phyloP scores from a whole-genome alignment of 2,329 filamentous ascomycete species.

The Saccharata proteae region DNA sequence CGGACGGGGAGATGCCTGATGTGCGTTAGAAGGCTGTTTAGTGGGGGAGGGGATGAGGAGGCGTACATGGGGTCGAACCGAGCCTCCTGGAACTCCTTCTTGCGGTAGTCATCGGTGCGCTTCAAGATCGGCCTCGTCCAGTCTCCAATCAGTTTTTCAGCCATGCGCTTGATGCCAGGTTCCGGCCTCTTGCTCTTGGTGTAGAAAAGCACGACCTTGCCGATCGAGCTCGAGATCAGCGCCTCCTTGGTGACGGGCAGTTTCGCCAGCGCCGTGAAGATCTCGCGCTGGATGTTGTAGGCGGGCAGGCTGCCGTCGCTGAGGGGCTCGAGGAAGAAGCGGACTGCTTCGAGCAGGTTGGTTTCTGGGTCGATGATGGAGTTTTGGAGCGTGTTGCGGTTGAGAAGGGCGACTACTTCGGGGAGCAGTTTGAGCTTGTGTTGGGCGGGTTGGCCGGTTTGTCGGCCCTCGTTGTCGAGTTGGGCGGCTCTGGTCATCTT shows the following conservation, averaged over 20 bases:
- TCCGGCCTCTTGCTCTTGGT: constrained; percentile 89
- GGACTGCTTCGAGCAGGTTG: constrained; percentile 87
- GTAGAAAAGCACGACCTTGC: constrained; percentile 94
- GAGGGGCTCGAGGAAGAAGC: constrained; percentile 93
- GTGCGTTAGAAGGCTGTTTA: constrained; percentile 12
- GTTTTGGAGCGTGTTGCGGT: constrained; percentile 74
- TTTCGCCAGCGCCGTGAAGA: constrained; percentile 68
- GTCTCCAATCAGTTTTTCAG: constrained; percentile 82
- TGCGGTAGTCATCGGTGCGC: constrained; percentile 88
- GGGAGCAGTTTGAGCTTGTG: constrained; percentile 92
- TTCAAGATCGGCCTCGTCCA: constrained; percentile 94
- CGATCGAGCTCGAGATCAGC: constrained; percentile 81
- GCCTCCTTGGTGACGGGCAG: constrained; percentile 86
- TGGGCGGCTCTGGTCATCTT: constrained; percentile 86
- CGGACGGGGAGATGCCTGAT: constrained; percentile 18
- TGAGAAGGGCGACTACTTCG: constrained; percentile 76
- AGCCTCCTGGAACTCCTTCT: constrained; percentile 55
- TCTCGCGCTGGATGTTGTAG: constrained; percentile 93
- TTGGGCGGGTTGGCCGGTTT: constrained; percentile 66
- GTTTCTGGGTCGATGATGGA: constrained; percentile 87
- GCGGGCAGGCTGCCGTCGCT: constrained; percentile 89
- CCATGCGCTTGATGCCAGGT: constrained; percentile 79
- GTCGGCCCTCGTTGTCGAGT: constrained; percentile 71
- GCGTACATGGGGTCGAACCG: constrained; percentile 46
- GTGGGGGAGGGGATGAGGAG: constrained; percentile 7